Base-by-base conservation (phyloP, 2,329 filamentous ascomycete species). In the Dactylellina cionopaga region DNA sequence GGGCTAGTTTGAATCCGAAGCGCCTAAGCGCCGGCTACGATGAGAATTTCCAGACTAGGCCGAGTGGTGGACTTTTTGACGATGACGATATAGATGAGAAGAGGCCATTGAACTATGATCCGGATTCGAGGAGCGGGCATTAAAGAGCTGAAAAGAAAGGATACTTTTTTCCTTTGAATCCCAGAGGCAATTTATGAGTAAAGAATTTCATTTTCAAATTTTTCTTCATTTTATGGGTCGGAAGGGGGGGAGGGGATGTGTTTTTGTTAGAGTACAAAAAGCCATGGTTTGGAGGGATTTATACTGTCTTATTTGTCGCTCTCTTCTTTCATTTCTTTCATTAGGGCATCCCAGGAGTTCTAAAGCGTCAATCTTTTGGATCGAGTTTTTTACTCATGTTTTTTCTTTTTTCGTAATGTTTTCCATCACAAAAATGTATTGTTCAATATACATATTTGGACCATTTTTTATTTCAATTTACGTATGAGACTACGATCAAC, bases 91-190 rank as follows among this genome's bases (percentile, higher is more conserved):
- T 43, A 5, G 68, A 72, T 29, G 68, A 72, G 52, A 54, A 54
- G 29, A 35, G 46, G 46, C 68, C 68, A 17, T 56, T 72, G 39
- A 46, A 59, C 9, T 72, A 72, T 29, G 51, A 72, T 41, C 68
- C 68, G 3, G 68, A 72, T 54, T 72, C 68, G 7, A 52, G 68
- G 59, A 72, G 59, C 25, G 68, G 68, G 29, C 59, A 65, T 65
- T 72, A 60, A 55, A 39, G n/a, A n/a, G n/a, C n/a, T 27, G 17
- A 24, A 9, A 15, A 49, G 17, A 24, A 13, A 19, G 10, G 33
- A n/a, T 11, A 35, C 13, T 37, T 24, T 19, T 44, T 49, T 55
- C 37, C 46, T 54, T 44, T 13, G 27, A 13, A 37, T 5, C 13
- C 25, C 5, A 37, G 9, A 49, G 31, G 44, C 27, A n/a, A n/a